A percentile compares a stretch with the other conserved stretches of the same genome.
phyloP scores from a whole-genome alignment of 257 asterid species.

The Jaltomata sinuosa region DNA sequence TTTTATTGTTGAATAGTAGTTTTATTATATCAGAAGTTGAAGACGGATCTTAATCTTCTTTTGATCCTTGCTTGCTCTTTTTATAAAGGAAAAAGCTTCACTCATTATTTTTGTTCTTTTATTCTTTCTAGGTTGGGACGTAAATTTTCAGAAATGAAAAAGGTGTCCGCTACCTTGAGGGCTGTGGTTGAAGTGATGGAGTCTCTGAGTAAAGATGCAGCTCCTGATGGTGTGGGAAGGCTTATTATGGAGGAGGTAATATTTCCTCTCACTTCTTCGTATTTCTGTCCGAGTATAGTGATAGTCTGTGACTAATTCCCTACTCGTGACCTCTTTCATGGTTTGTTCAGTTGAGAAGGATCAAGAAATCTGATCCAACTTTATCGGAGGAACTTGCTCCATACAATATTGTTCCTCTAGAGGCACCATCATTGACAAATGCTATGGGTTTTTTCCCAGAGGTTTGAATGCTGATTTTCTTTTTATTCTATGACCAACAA shows the following conservation, averaged over 20 bases:
- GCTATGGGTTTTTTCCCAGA: slow-evolving; percentile 89
- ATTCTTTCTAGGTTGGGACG: slow-evolving; percentile 40
- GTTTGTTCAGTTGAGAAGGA: slow-evolving; percentile 62
- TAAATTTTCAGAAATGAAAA: slow-evolving; percentile 61
- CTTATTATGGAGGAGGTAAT: slow-evolving; percentile 78
- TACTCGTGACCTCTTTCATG: background rate
- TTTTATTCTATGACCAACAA: background rate
- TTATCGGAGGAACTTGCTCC: slow-evolving; percentile 66
- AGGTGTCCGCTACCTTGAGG: slow-evolving; percentile 74
- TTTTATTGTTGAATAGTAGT: background rate
- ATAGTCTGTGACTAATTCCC: background rate
- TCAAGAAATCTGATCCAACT: slow-evolving; percentile 67
- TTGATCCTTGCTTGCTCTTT: background rate
- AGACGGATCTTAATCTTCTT: background rate
- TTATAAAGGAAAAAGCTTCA: background rate
- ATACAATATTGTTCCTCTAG: slow-evolving; percentile 88
- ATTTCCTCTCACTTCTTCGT: slow-evolving; percentile 1
- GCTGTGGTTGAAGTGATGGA: slow-evolving; percentile 98
- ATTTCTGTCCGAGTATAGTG: background rate
- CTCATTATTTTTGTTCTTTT: slow-evolving; percentile 12
- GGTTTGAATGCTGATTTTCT: slow-evolving; percentile 33
- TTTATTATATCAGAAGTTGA: background rate
- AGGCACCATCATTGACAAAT: slow-evolving; percentile 76
- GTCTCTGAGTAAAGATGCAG: slow-evolving; percentile 66
- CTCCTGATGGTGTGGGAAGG: slow-evolving; percentile 70